Evolutionary conservation across 257 asterid species (phyloP).

Genomic region (Jacaranda mimosifolia): DNA sequence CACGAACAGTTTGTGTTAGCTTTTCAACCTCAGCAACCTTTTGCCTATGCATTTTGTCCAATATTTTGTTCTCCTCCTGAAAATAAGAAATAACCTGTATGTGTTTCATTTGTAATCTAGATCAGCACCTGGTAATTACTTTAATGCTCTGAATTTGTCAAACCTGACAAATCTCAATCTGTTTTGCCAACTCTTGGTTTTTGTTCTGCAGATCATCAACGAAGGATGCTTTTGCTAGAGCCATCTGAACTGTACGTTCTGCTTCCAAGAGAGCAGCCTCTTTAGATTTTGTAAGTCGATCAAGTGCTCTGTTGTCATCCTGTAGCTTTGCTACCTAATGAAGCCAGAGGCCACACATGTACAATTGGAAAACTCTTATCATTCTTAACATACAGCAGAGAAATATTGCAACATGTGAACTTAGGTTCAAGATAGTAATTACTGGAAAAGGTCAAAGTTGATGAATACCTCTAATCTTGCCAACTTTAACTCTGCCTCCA

Average conservation of each 20-base stretch:
- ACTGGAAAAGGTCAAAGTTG: background rate
- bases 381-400: background rate
- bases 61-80: slow-evolving; percentile 72
- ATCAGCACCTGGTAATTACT: background rate
- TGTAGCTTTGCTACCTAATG: slow-evolving; percentile 65
- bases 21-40: slow-evolving; percentile 74
- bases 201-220: slow-evolving; percentile 75
- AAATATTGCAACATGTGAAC: background rate
- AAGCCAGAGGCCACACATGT: slow-evolving; percentile 10
- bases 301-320: slow-evolving; percentile 76
- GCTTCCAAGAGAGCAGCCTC: slow-evolving; percentile 78
- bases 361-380: background rate
- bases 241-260: slow-evolving; percentile 67
- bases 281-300: slow-evolving; percentile 72
- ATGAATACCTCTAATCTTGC: slow-evolving; percentile 61
- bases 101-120: slow-evolving; percentile 27
- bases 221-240: slow-evolving; percentile 71
- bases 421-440: too few relatives aligned
- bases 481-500: slow-evolving; percentile 78
- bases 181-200: slow-evolving; percentile 70
- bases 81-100: background rate
- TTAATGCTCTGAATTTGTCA: slow-evolving; percentile 29
- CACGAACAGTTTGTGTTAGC: slow-evolving; percentile 65
- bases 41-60: slow-evolving; percentile 73
- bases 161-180: slow-evolving; percentile 76